phyloP scores from a whole-genome alignment of 2,329 filamentous ascomycete genomes.

The Sporothrix schenckii region DNA sequence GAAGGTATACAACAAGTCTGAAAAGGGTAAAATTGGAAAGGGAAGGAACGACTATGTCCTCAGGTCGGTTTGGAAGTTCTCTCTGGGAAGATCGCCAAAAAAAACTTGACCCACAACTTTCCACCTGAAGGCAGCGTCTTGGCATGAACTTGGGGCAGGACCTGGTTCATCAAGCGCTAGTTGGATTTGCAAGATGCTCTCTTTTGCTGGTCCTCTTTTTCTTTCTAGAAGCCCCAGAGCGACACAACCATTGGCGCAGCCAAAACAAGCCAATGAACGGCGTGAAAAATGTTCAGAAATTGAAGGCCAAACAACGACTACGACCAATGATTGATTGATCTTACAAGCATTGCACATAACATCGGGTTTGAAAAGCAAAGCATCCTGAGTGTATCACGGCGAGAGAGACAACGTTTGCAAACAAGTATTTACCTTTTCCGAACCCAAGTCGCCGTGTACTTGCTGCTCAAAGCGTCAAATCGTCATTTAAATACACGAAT shows the following conservation, averaged over 20 bases:
- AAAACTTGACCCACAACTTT: neutral
- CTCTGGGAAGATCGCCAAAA: neutral
- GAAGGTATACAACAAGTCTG: neutral
- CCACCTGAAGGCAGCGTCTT: neutral
- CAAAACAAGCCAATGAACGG: neutral
- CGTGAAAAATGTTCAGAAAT: neutral
- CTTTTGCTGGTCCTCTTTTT: conserved; percentile 4
- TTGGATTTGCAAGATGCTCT: neutral
- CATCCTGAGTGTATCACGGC: neutral
- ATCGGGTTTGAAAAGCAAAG: neutral
- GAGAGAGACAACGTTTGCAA: neutral
- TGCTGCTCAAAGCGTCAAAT: neutral
- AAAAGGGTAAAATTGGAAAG: too few relatives aligned
- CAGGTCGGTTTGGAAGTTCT: neutral
- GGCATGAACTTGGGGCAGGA: neutral
- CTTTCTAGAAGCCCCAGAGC: neutral
- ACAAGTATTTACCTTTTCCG: neutral
- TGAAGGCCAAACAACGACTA: neutral
- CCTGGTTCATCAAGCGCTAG: neutral
- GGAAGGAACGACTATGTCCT: too few relatives aligned
- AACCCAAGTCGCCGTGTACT: neutral
- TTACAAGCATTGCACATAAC: neutral
- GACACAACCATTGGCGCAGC: neutral
- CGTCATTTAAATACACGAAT: neutral
- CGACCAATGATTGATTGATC: neutral